A percentile compares a stretch with the other conserved stretches of the same genome.
Conservation (phyloP, 306 rosid genomes). For the Clitoria ternatea region DNA sequence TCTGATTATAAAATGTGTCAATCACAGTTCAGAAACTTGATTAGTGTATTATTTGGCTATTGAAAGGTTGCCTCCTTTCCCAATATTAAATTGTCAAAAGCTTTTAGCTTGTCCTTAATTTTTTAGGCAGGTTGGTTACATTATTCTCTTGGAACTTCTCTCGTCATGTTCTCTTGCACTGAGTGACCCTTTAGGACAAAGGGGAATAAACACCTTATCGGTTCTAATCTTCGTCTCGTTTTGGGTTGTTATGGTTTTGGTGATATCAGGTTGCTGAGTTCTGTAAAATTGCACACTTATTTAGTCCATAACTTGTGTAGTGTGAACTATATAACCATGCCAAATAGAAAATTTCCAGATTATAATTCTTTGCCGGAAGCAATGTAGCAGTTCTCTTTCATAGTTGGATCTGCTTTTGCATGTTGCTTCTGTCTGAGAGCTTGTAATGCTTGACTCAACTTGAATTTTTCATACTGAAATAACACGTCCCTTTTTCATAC, state of each 20-base stretch:
- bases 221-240: neutral
- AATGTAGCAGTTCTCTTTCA: neutral
- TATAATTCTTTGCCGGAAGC: neutral
- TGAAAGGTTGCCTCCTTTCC: neutral
- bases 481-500: neutral
- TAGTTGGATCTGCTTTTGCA: neutral
- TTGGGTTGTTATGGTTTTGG: slow-evolving; percentile 2
- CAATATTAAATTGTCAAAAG: neutral
- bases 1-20: neutral
- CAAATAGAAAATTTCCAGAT: neutral
- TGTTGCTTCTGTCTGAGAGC: neutral
- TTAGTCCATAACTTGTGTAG: neutral
- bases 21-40: neutral
- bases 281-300: neutral
- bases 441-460: neutral
- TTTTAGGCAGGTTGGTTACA: neutral
- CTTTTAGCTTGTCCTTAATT: neutral
- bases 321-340: neutral
- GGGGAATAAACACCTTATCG: neutral
- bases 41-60: neutral
- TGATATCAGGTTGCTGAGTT: neutral
- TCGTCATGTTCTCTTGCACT: neutral
- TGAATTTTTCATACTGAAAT: neutral
- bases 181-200: neutral
- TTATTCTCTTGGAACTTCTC: slow-evolving; percentile 3